Conservation (phyloP, 495 filamentous ascomycete genomes). For the Penicillium paxilli region DNA sequence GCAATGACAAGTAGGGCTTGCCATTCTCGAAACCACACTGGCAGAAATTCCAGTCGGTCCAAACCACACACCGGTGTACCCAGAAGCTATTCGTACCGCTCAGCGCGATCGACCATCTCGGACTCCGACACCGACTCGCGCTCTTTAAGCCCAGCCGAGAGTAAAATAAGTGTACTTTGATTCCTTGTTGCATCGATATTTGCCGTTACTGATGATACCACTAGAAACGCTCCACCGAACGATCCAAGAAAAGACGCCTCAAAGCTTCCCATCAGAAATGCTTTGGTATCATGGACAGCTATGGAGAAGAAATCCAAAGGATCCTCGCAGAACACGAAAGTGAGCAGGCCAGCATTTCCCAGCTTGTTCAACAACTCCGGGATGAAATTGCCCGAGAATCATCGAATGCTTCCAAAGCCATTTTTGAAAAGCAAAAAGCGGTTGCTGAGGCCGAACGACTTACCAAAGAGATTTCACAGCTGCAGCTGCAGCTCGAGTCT, state of each 20-base stretch:
- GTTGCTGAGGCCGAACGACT: constrained; percentile 6
- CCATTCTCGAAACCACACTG: neutral
- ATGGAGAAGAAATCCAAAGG: neutral
- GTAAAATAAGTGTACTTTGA: neutral
- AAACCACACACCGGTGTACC: neutral
- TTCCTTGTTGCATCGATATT: neutral
- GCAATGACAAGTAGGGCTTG: neutral
- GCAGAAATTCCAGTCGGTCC: neutral
- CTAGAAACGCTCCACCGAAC: neutral
- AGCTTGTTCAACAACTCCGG: neutral
- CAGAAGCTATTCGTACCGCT: neutral
- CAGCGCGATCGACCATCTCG: neutral
- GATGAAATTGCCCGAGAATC: neutral
- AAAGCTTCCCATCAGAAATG: neutral
- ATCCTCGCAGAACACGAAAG: neutral
- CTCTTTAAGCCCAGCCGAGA: neutral
- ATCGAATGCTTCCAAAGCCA: neutral
- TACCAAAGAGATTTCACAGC: constrained; percentile 1
- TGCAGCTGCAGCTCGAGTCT: constrained; percentile 15
- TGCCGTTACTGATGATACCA: neutral
- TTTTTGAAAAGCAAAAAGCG: neutral
- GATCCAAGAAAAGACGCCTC: neutral
- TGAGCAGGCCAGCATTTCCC: neutral
- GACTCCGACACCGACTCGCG: neutral
- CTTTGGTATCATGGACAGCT: neutral